Evolutionary conservation across 345 rosid species (phyloP), one percentile per base, ranked within the genome.

Genomic region (Melaleuca alternifolia): DNA sequence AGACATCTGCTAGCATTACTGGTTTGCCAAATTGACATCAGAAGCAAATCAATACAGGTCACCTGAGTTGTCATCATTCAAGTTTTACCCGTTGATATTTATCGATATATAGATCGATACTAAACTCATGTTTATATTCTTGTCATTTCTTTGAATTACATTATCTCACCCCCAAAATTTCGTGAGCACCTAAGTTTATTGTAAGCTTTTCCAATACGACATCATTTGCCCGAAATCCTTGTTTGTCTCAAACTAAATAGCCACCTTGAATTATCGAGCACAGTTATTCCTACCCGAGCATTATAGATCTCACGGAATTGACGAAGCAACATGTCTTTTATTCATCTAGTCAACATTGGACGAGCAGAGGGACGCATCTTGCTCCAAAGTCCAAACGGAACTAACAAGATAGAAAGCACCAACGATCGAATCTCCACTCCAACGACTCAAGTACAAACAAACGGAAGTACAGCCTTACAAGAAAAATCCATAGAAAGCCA

Each of bases 41-140:
- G 23, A 56, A 56, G 62, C 3, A 23, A 56, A 24, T 56, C 0
- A 24, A 28, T 10, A 12, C n/a, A 33, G 0, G 65, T 1, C 2
- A 5, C 1, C 33, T 26, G 71, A n/a, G 9, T 59, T 15, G n/a
- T 59, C 71, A 59, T 59, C 1, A 3, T 57, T 14, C 15, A 1
- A 12, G 18, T n/a, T 59, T 59, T 14, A 0, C 65, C 65, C 65
- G n/a, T 59, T 59, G 26, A 59, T 59, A n/a, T 12, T 1, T n/a
- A 59, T 2, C n/a, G 65, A 59, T 1, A n/a, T 0, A 59, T 59
- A 26, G 3, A 59, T 59, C 5, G 71, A n/a, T 2, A n/a, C 12
- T 26, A 33, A 59, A 59, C 41, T 41, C 41, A 41, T 4, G 41
- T 41, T 41, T 41, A 59, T n/a, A 16, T 9, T 12, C n/a, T 0